Evolutionary conservation across 179 eudicot species (phyloP), one percentile per base, ranked within the genome.

Genomic region (Silene noctiflora): DNA sequence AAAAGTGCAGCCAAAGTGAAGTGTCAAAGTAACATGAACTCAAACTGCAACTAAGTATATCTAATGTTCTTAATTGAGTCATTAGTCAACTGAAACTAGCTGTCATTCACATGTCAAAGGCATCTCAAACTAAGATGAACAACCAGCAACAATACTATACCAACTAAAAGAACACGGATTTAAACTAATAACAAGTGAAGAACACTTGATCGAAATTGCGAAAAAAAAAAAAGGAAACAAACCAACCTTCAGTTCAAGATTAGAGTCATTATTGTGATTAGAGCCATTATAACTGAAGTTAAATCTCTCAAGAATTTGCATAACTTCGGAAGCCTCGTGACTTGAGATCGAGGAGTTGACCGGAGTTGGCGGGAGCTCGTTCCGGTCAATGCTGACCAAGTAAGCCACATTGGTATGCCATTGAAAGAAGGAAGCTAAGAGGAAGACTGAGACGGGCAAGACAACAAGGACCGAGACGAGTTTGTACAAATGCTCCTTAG

Each of bases 161-260:
- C 33, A 29, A 29, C 33, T 46, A 11, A 53, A 39, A 24, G n/a
- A 75, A 61, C 8, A 67, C 6, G 8, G 31, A 5, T 2, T 39
- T 39, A 39, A 39, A 39, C 46, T 6, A 35, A 5, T 35, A 35
- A 35, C 55, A 31, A 31, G 3, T 24, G 78, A 29, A n/a, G n/a
- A n/a, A n/a, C n/a, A n/a, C n/a, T n/a, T 17, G 4, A 44, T 39
- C 42, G 58, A 24, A 51, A 1, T 33, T 4, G 20, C 3, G 55
- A 2, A 51, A 51, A 3, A 42, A n/a, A 65, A 27, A 16, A 13
- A 46, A 24, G 33, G n/a, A 63, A 67, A 21, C 24, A 59, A 66
- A 68, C 83, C 48, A 27, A 90, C 96, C 89, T 90, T 89, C 2
- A 92, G 88, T 9, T 62, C 61, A 22, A 81, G 75, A 79, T 86